Base-by-base conservation (phyloP, 2,329 filamentous ascomycete species). In the Phialocephala subalpina region DNA sequence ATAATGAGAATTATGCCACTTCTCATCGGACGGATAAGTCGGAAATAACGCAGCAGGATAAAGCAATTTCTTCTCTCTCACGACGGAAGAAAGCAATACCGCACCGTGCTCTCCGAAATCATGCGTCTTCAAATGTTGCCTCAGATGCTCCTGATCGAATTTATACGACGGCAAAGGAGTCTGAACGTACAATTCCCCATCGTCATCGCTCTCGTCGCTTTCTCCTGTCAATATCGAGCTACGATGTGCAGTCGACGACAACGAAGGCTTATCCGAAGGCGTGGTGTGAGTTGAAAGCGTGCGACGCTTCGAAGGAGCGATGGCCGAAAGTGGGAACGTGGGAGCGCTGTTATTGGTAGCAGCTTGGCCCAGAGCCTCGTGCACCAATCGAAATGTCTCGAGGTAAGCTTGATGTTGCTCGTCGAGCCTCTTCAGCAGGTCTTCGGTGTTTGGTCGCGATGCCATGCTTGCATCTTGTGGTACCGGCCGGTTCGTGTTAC, bases 61-160 rank as follows among this genome's bases (percentile, higher is more conserved):
- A 5, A 67, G 36, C 5, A 74, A 66, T 18, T 64, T 62, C 33
- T 71, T 69, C 38, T 70, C 63, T 2, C 62, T 52, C 7, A 73
- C 67, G 14, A 73, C 66, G 18, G 74, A 71, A n/a, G 78, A 75
- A 22, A 84, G 69, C 22, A 84, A 78, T 40, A 76, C 76, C 62
- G 76, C 73, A 18, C 80, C 79, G 68, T 78, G 75, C 49, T 79
- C 73, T 55, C 78, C 77, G 78, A 81, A 84, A 22, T 75, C 67
- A 66, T 83, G 79, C 18, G 70, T 78, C 67, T 76, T 80, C 47
- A 84, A 69, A 70, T 85, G 82, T 8, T 79, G 73, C 22, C 81
- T 77, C 20, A 85, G 70, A 68, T 80, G 77, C 61, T 82, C 80
- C 59, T 82, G 78, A 52, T 81, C 77, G 66, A 80, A 81, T 4